These are phyloP conservation scores for Monotropa hypopitys DNA, from an alignment of 179 eudicot species.

Conservation along the genomic window DNA sequence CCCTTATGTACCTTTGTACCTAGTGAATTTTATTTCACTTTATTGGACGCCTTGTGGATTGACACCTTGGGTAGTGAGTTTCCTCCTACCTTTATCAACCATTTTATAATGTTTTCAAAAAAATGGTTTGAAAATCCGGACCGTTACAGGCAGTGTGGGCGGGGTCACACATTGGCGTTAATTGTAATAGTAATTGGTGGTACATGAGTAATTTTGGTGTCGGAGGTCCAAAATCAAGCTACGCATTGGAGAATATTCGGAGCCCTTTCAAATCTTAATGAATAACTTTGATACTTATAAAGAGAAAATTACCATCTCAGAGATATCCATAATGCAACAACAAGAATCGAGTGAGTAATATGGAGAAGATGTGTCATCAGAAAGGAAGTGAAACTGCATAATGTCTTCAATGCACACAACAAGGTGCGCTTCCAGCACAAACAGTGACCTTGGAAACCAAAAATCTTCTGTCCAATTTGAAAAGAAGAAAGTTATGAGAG, in stretches of 20 bases:
- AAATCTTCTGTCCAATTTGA: conserved; percentile 24
- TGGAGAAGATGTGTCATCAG: conserved; percentile 18
- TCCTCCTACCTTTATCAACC: too few species aligned
- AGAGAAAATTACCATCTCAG: conserved; percentile 37
- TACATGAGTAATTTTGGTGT: background rate
- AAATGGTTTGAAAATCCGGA: too few species aligned
- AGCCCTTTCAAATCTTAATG: background rate
- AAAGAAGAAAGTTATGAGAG: conserved; percentile 3
- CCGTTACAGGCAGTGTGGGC: too few species aligned
- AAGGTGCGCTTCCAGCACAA: conserved; percentile 38
- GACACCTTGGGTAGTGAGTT: too few species aligned
- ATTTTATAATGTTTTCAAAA: too few species aligned
- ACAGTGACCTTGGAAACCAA: conserved; percentile 52
- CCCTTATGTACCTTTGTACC: too few species aligned
- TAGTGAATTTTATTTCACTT: too few species aligned
- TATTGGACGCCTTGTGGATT: too few species aligned
- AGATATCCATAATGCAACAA: conserved; percentile 31
- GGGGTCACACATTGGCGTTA: too few species aligned
- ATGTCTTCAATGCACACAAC: conserved; percentile 54
- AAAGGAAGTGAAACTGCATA: conserved; percentile 27
- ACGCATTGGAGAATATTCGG: background rate
- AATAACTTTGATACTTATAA: background rate
- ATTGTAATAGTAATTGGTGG: too few species aligned
- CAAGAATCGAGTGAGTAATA: conserved; percentile 42
- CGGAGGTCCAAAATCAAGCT: background rate